These are phyloP conservation scores for Auriscalpium microsporum DNA, from an alignment of 768 basidiomycete species.

Conservation along the genomic window DNA sequence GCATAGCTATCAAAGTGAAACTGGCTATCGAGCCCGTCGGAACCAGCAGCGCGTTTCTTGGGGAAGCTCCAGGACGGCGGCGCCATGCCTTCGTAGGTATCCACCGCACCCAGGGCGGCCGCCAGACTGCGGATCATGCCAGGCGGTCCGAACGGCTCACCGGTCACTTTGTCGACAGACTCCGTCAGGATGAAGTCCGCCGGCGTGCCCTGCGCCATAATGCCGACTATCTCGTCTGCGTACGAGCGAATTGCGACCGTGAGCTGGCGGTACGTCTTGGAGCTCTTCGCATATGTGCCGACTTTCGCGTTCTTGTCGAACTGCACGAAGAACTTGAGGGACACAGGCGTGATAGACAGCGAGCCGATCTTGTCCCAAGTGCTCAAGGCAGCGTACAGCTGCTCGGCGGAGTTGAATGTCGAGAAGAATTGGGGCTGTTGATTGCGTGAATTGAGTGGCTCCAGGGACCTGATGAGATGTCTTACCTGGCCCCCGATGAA, in stretches of 20 bases:
- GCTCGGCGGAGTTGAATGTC: constrained; percentile 1
- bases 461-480: no score
- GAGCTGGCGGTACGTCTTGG: background rate
- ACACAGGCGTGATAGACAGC: constrained; percentile 1
- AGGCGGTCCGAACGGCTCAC: background rate
- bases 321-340: constrained; percentile 4
- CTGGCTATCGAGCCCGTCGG: no score
- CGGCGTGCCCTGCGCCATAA: constrained; percentile 1
- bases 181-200: background rate
- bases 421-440: constrained; percentile 4
- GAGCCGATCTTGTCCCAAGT: constrained; percentile 3
- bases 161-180: background rate
- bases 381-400: background rate
- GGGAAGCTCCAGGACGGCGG: background rate
- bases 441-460: background rate
- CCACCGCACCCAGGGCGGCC: background rate
- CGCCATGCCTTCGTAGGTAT: background rate
- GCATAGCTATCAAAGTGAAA: no score
- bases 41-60: no score
- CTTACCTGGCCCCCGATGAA: constrained; percentile 4
- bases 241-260: background rate
- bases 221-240: background rate
- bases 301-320: background rate
- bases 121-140: background rate
- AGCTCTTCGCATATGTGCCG: background rate